A percentile compares a stretch with the other conserved stretches of the same genome.
Conservation (phyloP, 192 early-diverging fungal species). For the Paraglomus occultum region DNA sequence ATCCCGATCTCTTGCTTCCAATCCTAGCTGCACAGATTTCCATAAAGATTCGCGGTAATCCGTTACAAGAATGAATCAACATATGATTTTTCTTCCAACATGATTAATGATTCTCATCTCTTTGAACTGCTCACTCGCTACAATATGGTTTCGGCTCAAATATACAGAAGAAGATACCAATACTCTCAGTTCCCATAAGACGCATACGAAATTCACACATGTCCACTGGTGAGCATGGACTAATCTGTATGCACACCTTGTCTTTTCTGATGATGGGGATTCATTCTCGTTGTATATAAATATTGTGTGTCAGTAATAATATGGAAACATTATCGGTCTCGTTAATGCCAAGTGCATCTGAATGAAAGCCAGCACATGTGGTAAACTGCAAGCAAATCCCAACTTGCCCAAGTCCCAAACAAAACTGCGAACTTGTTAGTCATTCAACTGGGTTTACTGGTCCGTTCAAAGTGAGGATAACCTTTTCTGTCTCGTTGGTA, state of each 20-base stretch:
- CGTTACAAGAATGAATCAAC: constrained; percentile 57
- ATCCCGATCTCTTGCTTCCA: constrained; percentile 59
- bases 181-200: constrained; percentile 30
- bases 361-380: too few relatives aligned
- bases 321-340: too few relatives aligned
- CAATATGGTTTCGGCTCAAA: constrained; percentile 43
- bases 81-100: constrained; percentile 60
- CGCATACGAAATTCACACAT: too few relatives aligned
- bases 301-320: too few relatives aligned
- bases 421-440: constrained; percentile 84
- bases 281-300: too few relatives aligned
- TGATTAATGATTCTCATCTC: constrained; percentile 64
- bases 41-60: constrained; percentile 58
- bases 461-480: too few relatives aligned
- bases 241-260: too few relatives aligned
- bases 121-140: constrained; percentile 58
- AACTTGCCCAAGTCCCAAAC: constrained; percentile 80
- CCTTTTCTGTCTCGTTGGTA: too few relatives aligned
- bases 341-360: too few relatives aligned
- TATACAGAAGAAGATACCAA: constrained; percentile 19
- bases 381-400: constrained; percentile 82
- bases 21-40: constrained; percentile 64
- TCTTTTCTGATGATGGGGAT: too few relatives aligned
- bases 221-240: too few relatives aligned
- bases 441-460: constrained; percentile 32